phyloP scores from a whole-genome alignment of 2,329 filamentous ascomycete species.

The Tolypocladium sp. region DNA sequence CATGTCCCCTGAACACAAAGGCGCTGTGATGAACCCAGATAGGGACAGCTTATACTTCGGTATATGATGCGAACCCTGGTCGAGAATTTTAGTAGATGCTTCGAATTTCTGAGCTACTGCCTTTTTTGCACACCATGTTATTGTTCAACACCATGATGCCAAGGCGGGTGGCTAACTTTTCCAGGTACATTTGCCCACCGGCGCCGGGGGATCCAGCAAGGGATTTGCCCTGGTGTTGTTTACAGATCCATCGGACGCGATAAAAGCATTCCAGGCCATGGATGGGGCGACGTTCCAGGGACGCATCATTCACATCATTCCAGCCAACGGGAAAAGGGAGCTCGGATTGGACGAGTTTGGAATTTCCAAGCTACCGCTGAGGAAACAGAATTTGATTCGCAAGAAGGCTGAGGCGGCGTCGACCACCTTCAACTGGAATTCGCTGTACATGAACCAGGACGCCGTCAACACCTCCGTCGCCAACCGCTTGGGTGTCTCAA shows the following conservation, averaged over 20 bases:
- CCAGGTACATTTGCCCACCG: conserved; percentile 80
- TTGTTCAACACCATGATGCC: conserved; percentile 8
- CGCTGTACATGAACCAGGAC: conserved; percentile 98
- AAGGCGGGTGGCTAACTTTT: conserved; percentile 16
- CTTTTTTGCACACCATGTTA: conserved; percentile 13
- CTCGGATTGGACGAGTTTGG: conserved; percentile 78
- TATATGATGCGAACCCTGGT: conserved; percentile 83
- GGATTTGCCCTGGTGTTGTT: conserved; percentile 87
- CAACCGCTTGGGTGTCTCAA: conserved; percentile 76
- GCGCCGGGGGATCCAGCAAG: conserved; percentile 66
- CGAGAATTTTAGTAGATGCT: conserved; percentile 99
- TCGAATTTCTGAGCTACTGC: conserved; percentile 64
- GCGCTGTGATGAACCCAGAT: conserved; percentile 95
- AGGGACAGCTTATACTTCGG: conserved; percentile 98
- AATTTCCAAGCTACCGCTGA: conserved; percentile 83
- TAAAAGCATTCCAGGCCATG: conserved; percentile 67
- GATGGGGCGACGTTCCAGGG: conserved; percentile 90
- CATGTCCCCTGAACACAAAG: background rate
- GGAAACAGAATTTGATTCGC: conserved; percentile 87
- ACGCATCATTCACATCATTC: conserved; percentile 81
- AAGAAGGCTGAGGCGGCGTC: conserved; percentile 73
- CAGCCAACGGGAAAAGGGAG: conserved; percentile 73
- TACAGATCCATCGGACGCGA: conserved; percentile 59
- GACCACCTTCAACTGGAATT: conserved; percentile 91
- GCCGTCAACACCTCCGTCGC: conserved; percentile 88